Evolutionary conservation across 1,284 basidiomycete species (phyloP), one percentile per base, ranked within the genome.

Genomic region (Tausonia pullulans): DNA sequence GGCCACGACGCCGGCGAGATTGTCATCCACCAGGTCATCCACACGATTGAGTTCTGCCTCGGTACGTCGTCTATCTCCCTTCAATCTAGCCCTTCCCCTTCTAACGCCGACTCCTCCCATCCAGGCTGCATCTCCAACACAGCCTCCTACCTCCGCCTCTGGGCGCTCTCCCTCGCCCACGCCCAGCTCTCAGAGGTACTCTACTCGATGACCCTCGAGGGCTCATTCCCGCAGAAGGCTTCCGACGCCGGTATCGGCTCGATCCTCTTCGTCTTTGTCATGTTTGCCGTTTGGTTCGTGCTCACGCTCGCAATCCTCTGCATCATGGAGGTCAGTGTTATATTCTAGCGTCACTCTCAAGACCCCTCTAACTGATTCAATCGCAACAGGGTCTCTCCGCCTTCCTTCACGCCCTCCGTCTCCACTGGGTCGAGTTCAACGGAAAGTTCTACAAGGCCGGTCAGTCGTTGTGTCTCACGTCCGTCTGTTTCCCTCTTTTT

Each of bases 11-110:
- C 98, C 76, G 82, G 92, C 73, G 95, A 98, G 78, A 84, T 97
- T 59, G 83, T 96, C 53, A 90, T 98, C 67, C 93, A 98, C 79
- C 95, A 98, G 76, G 82, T 96, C 69, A 98, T 98, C 72, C 93
- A 95, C 77, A 96, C 94, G 41, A 97, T 97, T 77, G 96, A 98
- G 79, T 98, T 98, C 80, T 98, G 95, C 74, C 84, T 98, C 50
- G 86, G 69, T 68, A 14, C 40, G 67, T 64, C 9, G 8, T 40
- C 44, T 13, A 41, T 6, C n/a, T 54, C 3, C 27, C 48, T n/a
- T 39, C 8, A 48, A 44, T 6, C 27, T 27, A 16, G 13, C 11
- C 13, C n/a, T 40, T 49, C 27, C 41, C 11, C 49, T 58, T 6
- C 16, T 5, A 44, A 52, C 14, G 40, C 13, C 45, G 13, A 51